Evolutionary conservation across 208 protist genomes (phyloP).

Genomic region (Novymonas esmeraldas): DNA sequence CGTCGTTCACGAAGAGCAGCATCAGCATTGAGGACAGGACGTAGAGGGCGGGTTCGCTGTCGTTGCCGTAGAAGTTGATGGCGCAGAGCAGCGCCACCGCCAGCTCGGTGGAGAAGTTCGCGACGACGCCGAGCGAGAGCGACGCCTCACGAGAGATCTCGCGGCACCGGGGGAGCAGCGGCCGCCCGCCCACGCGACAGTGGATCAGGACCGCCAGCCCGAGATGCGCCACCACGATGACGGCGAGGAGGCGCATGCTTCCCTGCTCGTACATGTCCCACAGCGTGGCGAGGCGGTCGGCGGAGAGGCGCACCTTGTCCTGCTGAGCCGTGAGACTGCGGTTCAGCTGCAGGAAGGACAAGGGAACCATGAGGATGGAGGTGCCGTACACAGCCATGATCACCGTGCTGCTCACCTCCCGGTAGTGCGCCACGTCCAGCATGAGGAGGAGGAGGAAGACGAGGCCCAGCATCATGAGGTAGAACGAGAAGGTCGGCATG

Average conservation of each 20-base stretch:
- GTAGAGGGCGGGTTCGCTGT: slow-evolving; percentile 68
- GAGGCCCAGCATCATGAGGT: slow-evolving; percentile 45
- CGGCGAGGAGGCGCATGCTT: slow-evolving; percentile 54
- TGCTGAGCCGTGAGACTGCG: slow-evolving; percentile 20
- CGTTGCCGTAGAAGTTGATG: slow-evolving; percentile 67
- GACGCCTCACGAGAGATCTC: slow-evolving; percentile 33
- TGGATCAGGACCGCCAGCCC: slow-evolving; percentile 73
- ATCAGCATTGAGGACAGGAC: slow-evolving; percentile 61
- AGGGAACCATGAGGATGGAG: slow-evolving; percentile 22
- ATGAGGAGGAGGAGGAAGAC: slow-evolving; percentile 56
- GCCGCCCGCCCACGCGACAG: slow-evolving; percentile 52
- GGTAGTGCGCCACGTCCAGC: slow-evolving; percentile 74
- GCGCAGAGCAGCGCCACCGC: slow-evolving; percentile 44
- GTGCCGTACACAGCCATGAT: slow-evolving; percentile 35
- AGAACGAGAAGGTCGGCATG: slow-evolving; percentile 46
- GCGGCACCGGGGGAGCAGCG: slow-evolving; percentile 56
- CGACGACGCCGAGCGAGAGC: slow-evolving; percentile 41
- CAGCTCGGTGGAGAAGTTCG: slow-evolving; percentile 65
- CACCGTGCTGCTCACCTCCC: slow-evolving; percentile 38
- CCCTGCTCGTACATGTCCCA: slow-evolving; percentile 73
- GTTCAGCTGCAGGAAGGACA: slow-evolving; percentile 37
- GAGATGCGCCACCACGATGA: slow-evolving; percentile 50
- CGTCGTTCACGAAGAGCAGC: slow-evolving; percentile 78
- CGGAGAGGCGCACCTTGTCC: slow-evolving; percentile 33
- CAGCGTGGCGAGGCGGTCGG: slow-evolving; percentile 26